A percentile compares a stretch with the other conserved stretches of the same genome.
phyloP scores from a whole-genome alignment of 1,284 basidiomycete genomes.

The Mrakiaceae sp. region DNA sequence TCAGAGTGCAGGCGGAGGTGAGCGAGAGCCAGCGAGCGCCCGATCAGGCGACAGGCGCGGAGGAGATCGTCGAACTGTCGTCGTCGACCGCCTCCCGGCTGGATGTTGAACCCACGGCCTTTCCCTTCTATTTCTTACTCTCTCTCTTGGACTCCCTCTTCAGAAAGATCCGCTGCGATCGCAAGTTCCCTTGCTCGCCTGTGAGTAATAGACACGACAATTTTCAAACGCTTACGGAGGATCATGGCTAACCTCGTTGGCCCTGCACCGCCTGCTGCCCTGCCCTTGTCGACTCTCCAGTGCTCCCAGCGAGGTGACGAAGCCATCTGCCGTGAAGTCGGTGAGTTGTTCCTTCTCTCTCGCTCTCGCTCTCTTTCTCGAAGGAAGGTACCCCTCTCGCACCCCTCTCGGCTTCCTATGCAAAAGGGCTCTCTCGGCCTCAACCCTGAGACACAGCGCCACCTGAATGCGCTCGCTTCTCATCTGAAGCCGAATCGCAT shows the following conservation, averaged over 20 bases:
- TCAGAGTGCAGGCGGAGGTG: conserved; percentile 34
- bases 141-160: too few relatives aligned
- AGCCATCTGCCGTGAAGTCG: conserved; percentile 34
- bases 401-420: too few relatives aligned
- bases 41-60: neutral
- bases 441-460: too few relatives aligned
- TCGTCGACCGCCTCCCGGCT: neutral
- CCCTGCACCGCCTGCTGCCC: too few relatives aligned
- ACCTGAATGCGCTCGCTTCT: too few relatives aligned
- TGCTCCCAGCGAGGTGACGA: conserved; percentile 29
- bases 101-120: neutral
- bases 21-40: neutral
- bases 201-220: neutral
- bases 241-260: neutral
- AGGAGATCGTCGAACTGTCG: neutral
- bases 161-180: conserved; percentile 1
- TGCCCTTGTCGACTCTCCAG: neutral
- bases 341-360: conserved; percentile 21
- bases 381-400: neutral
- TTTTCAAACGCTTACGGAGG: neutral
- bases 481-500: neutral
- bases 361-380: neutral
- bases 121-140: neutral
- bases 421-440: too few relatives aligned
- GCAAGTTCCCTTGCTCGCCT: conserved; percentile 21